Evolutionary conservation across 2,329 filamentous ascomycete genomes (phyloP), one percentile per base, ranked within the genome.

Genomic region (Macrophomina phaseolina): DNA sequence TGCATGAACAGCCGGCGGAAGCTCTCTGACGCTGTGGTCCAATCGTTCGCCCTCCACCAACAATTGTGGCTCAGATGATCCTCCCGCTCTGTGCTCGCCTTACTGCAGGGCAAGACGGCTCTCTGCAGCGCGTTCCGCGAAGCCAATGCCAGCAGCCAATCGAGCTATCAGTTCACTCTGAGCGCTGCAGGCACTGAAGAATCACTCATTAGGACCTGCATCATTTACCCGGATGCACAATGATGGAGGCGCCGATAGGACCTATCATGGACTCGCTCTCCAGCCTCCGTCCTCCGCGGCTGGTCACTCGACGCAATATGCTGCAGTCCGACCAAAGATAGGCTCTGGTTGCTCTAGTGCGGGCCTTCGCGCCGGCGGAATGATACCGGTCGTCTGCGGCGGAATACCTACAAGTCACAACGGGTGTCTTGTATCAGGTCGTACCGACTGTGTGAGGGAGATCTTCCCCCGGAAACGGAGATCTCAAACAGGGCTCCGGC

Each of bases 91-190:
- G 45, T 49, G 34, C 58, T 48, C 30, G 58, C 58, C 58, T n/a
- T 62, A 62, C 58, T 49, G 42, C 40, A 61, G 56, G 56, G 56
- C 56, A 40, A 61, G 56, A 61, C 56, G 32, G 42, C 56, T 5
- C 40, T 58, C 40, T 23, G 28, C 56, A 40, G 9, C 23, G 32
- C 38, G 40, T 38, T 38, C 28, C 12, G 6, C 11, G 5, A n/a
- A 4, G n/a, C 34, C 28, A 52, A 52, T 8, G 49, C 28, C 28
- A 6, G 11, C 23, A n/a, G 4, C 11, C n/a, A 34, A 14, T 16
- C 6, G 16, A 12, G 16, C 5, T 23, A 28, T 16, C 34, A 34
- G 32, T 36, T 38, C 52, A 12, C 32, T 16, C 1, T 23, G 32
- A 55, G 32, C n/a, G 18, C 36, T 28, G 52, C 52, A 38, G 18